phyloP scores from a whole-genome alignment of 495 filamentous ascomycete species.

The Trichoderma asperelloides region DNA sequence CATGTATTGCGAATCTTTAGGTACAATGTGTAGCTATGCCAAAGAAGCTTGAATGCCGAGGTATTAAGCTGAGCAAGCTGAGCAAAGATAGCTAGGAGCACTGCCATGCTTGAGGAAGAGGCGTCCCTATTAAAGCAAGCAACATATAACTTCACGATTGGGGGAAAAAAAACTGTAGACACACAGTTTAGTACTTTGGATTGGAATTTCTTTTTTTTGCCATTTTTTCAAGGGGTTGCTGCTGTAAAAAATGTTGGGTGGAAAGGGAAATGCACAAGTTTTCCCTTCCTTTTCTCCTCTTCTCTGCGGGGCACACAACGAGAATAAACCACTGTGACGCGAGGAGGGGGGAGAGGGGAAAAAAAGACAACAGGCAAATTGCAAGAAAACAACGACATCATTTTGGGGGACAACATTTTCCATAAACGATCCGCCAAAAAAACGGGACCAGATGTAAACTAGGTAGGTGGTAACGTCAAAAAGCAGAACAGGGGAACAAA shows the following conservation, averaged over 20 bases:
- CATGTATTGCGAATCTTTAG: too few relatives aligned
- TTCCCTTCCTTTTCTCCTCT: not conserved
- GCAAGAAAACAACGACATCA: constrained; percentile 3
- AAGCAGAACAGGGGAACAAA: not conserved
- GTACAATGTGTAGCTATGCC: too few relatives aligned
- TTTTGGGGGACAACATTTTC: constrained; percentile 1
- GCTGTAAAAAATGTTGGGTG: not conserved
- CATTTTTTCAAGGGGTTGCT: constrained; percentile 7
- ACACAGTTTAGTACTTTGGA: not conserved
- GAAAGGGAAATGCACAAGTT: not conserved
- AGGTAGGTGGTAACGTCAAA: constrained; percentile 5
- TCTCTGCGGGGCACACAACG: not conserved
- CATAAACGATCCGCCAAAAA: constrained; percentile 1
- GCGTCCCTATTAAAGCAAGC: not conserved
- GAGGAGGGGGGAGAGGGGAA: not conserved
- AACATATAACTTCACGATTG: not conserved
- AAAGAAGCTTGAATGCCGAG: too few relatives aligned
- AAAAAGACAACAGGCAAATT: not conserved
- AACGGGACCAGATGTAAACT: constrained; percentile 6
- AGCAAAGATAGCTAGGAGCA: too few relatives aligned
- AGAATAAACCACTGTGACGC: not conserved
- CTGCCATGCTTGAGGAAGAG: too few relatives aligned
- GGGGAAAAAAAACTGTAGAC: not conserved
- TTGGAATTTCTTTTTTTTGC: constrained; percentile 3
- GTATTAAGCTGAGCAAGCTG: too few relatives aligned